Evolutionary conservation across 2,329 filamentous ascomycete species (phyloP).

Genomic region (Fusarium aywerte): DNA sequence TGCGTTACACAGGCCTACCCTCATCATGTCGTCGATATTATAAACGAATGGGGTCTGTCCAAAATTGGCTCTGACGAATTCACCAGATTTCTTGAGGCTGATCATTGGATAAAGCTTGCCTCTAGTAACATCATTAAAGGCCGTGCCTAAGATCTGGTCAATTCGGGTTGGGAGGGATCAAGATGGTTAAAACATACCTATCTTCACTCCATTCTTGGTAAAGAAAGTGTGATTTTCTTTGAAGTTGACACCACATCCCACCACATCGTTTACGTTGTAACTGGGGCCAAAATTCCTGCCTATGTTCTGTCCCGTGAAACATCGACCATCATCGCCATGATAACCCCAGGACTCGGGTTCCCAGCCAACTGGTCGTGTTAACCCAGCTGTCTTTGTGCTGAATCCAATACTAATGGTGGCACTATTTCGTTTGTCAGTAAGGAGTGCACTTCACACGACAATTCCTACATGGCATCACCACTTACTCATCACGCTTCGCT

Average conservation of each 20-base stretch:
- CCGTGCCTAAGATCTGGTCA: slow-evolving; percentile 61
- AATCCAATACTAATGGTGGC: slow-evolving; percentile 73
- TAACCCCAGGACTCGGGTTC: slow-evolving; percentile 76
- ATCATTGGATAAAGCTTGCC: slow-evolving; percentile 73
- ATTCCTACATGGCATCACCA: slow-evolving; percentile 31
- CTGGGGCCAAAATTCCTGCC: slow-evolving; percentile 68
- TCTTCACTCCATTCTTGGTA: slow-evolving; percentile 70
- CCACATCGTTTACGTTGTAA: slow-evolving; percentile 66
- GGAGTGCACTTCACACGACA: not conserved
- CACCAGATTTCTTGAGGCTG: slow-evolving; percentile 72
- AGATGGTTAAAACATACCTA: slow-evolving; percentile 57
- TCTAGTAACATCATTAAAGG: slow-evolving; percentile 73
- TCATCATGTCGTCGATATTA: slow-evolving; percentile 89
- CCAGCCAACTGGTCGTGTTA: slow-evolving; percentile 71
- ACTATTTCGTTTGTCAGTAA: slow-evolving; percentile 49
- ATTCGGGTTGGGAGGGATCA: slow-evolving; percentile 1
- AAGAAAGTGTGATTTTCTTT: slow-evolving; percentile 73
- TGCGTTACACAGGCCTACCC: slow-evolving; percentile 60
- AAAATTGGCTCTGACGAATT: slow-evolving; percentile 73
- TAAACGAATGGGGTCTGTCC: slow-evolving; percentile 83
- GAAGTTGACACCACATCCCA: slow-evolving; percentile 76
- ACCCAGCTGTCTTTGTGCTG: slow-evolving; percentile 62
- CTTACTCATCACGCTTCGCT: slow-evolving; percentile 66
- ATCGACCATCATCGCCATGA: slow-evolving; percentile 74
- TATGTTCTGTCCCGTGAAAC: slow-evolving; percentile 65